Evolutionary conservation across 2,329 filamentous ascomycete species (phyloP).

Genomic region (Aureobasidium sp.): DNA sequence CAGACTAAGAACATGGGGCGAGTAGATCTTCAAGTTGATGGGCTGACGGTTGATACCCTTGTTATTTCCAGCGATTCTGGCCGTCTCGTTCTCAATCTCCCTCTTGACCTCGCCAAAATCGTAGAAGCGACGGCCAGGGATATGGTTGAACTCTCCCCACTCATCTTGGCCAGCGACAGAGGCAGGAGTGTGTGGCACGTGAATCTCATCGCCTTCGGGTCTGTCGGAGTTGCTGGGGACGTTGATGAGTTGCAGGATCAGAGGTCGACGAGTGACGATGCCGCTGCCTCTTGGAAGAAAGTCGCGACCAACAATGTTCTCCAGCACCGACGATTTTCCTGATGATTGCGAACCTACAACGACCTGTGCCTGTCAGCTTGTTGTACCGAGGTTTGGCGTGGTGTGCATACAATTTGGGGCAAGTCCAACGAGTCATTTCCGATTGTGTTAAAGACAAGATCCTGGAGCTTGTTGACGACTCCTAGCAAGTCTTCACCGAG

Average conservation of each 20-base stretch:
- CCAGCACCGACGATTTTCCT: slow-evolving; percentile 95
- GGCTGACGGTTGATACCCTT: slow-evolving; percentile 97
- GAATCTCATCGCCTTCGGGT: slow-evolving; percentile 53
- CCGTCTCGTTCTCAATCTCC: slow-evolving; percentile 95
- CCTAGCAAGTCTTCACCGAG: slow-evolving; percentile 91
- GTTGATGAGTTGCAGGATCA: slow-evolving; percentile 98
- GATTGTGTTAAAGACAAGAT: slow-evolving; percentile 99
- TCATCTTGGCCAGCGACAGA: slow-evolving; percentile 58
- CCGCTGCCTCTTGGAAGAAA: slow-evolving; percentile 94
- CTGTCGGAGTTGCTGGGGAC: slow-evolving; percentile 69
- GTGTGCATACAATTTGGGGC: slow-evolving; percentile 77
- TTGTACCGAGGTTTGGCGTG: not conserved
- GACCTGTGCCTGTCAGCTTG: slow-evolving; percentile 52
- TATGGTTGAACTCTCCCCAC: slow-evolving; percentile 96
- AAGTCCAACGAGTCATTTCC: slow-evolving; percentile 96
- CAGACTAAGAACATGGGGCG: slow-evolving; percentile 89
- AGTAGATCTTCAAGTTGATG: slow-evolving; percentile 98
- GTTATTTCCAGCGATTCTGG: slow-evolving; percentile 89
- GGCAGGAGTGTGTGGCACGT: slow-evolving; percentile 67
- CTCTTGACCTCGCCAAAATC: slow-evolving; percentile 90
- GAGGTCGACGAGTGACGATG: slow-evolving; percentile 86
- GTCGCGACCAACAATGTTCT: slow-evolving; percentile 97
- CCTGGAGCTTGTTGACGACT: slow-evolving; percentile 97
- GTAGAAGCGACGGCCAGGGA: slow-evolving; percentile 78
- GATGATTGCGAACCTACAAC: slow-evolving; percentile 98